A percentile compares a stretch with the other conserved stretches of the same genome.
These are phyloP conservation scores for Thymus mandschuricus DNA, from an alignment of 257 asterid species.

Conservation along the genomic window DNA sequence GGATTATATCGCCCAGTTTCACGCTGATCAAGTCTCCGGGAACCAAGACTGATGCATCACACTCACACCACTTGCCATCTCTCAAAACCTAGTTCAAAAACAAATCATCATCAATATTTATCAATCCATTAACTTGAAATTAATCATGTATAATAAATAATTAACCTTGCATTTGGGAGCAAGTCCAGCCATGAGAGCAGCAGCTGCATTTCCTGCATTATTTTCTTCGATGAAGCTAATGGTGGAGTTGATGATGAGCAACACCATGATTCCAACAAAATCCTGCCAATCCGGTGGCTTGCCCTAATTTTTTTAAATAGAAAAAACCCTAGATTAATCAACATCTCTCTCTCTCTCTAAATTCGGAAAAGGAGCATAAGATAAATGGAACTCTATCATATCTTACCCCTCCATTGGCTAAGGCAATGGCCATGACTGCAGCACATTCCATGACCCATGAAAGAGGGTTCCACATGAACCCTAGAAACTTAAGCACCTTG, in stretches of 20 bases:
- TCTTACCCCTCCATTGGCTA: too few species aligned
- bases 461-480: too few species aligned
- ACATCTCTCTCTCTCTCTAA: too few species aligned
- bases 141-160: not conserved
- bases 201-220: conserved; percentile 90
- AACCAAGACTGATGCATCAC: conserved; percentile 81
- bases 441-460: too few species aligned
- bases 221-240: conserved; percentile 84
- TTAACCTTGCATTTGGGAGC: conserved; percentile 88
- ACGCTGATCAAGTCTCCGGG: conserved; percentile 93
- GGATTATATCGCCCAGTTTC: conserved; percentile 87
- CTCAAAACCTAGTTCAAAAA: conserved; percentile 62
- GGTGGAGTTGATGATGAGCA: conserved; percentile 86
- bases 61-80: conserved; percentile 84
- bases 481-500: too few species aligned
- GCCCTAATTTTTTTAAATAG: conserved; percentile 42
- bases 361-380: too few species aligned
- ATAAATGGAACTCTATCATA: too few species aligned
- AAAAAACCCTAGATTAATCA: too few species aligned
- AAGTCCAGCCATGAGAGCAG: conserved; percentile 93
- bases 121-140: not conserved
- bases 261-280: conserved; percentile 60
- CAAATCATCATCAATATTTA: not conserved
- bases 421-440: too few species aligned
- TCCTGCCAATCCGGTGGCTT: conserved; percentile 86